Base-by-base conservation (phyloP, 2,329 filamentous ascomycete genomes). In the Fusarium humuli region DNA sequence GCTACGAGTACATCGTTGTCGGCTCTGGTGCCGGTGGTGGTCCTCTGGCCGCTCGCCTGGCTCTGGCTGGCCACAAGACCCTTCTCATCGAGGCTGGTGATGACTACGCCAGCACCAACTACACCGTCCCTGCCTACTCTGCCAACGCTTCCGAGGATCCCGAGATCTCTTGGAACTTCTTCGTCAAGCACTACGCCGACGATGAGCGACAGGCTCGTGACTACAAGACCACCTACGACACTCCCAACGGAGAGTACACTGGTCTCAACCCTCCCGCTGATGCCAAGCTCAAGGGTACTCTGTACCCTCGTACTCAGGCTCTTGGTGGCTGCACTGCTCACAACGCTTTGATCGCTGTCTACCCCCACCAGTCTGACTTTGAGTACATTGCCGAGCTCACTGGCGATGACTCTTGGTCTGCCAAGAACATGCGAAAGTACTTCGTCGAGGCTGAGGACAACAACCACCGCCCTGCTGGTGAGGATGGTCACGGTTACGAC, bases 21-120 rank as follows among this genome's bases (percentile, higher is more conserved):
- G 88, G 88, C 18, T 87, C 86, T n/a, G 88, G 88, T 4, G 83
- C 88, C 4, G 88, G 88, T 34, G 88, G 88, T 61, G 87, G 85
- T 12, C 87, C 88, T 23, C 74, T 90, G 8, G 87, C 88, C 4
- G 84, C 85, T 10, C 83, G 87, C 40, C 83, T 91, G 25, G 88
- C 88, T 9, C 78, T 87, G 34, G 87, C 86, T 22, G 88, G 88
- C 42, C 84, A 86, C 79, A 87, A 84, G 70, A 87, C 86, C 6
- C 83, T 91, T 10, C 81, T 91, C 12, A 84, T 91, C 54, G 88
- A 91, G 70, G 88, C 88, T 9, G 88, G 88, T 49, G 85, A 88
- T 59, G 88, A 91, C 69, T 83, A 89, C 70, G 84, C 83, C 41
- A 75, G 77, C 23, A 77, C 80, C 63, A 84, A 87, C 72, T 84